Percentiles rank a stretch among this genome's conserved stretches.
phyloP scores from a whole-genome alignment of 441 rosid species.

The Gossypium trilobum region DNA sequence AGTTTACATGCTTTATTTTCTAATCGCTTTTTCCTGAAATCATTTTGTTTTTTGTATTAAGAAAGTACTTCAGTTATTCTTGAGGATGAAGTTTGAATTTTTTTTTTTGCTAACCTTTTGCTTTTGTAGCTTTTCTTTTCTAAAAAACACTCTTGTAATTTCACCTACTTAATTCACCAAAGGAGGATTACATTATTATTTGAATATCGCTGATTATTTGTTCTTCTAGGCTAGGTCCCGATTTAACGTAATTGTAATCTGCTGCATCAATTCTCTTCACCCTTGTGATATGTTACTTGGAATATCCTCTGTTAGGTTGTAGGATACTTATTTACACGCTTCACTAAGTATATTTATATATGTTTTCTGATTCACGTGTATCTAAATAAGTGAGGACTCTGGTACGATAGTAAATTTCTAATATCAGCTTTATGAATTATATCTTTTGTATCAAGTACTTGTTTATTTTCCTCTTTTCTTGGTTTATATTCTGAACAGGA shows the following conservation, averaged over 20 bases:
- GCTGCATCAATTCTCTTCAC: neutral
- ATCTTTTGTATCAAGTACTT: neutral
- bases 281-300: neutral
- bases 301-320: neutral
- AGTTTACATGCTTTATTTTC: slow-evolving; percentile 4
- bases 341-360: neutral
- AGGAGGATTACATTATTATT: neutral
- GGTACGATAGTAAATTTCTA: neutral
- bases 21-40: neutral
- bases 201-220: neutral
- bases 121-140: neutral
- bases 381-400: neutral
- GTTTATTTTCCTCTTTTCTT: neutral
- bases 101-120: neutral
- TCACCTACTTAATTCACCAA: neutral
- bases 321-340: neutral
- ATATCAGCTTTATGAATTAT: slow-evolving; percentile 3
- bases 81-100: neutral
- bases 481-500: slow-evolving; percentile 39
- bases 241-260: neutral
- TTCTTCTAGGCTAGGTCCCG: neutral
- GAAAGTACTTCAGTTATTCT: neutral
- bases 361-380: slow-evolving; percentile 11
- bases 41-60: neutral
- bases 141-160: neutral